Base-by-base conservation (phyloP, 2,329 filamentous ascomycete genomes). In the Trichoderma polysporum region DNA sequence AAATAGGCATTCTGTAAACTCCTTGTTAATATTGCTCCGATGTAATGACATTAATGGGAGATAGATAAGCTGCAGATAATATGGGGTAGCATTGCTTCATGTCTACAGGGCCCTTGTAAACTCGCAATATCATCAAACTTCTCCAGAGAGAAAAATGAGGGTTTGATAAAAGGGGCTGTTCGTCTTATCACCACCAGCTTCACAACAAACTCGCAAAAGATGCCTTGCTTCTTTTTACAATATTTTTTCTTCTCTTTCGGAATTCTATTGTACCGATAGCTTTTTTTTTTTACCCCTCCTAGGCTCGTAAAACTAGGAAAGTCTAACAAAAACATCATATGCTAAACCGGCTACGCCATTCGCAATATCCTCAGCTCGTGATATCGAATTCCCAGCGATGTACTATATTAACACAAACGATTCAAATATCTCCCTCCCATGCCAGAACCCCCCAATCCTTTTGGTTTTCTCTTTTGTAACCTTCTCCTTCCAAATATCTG, bases 261-360 rank as follows among this genome's bases (percentile, higher is more conserved):
- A 59, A 57, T 58, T 68, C 60, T 64, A 68, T 68, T 41, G 49
- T 62, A 59, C 60, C 60, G 60, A 68, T 49, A 64, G 59, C 47
- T 53, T 58, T 49, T 52, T 53, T 27, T 54, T 45, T 52, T n/a
- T n/a, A 53, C 50, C 66, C 45, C 60, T 62, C 66, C 53, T 56
- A 58, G 47, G 35, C 53, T 47, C 37, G 50, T 56, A 60, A 52
- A 45, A 60, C 59, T 54, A 49, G 54, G 60, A 54, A 68, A 68
- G 66, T 68, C 69, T 70, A 70, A 70, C 67, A 74, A 71, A 72
- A 76, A 69, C 71, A 71, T 71, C 71, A 73, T 63, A 77, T 77
- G 74, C 74, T 74, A 74, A 76, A 75, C 76, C 76, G 73, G 76
- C 74, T 76, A 74, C 76, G 76, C 76, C 76, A 75, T 76, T 76